A percentile compares a stretch with the other conserved stretches of the same genome.
Evolutionary conservation across 179 eudicot genomes (phyloP).

Genomic region (Silene coronaria): DNA sequence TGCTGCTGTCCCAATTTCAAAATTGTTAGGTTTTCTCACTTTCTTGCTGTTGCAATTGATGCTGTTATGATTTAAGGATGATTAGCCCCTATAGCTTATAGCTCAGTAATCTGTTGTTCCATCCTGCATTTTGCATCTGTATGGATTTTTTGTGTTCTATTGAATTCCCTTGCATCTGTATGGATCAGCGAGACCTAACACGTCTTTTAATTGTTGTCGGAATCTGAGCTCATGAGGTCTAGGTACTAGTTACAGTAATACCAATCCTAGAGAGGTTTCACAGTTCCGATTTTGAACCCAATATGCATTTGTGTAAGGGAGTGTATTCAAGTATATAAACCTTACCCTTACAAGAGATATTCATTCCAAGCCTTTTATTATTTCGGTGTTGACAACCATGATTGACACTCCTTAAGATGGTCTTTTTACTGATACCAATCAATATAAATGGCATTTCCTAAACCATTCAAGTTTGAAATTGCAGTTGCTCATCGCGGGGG

Average conservation of each 20-base stretch:
- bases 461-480: slow-evolving; percentile 8
- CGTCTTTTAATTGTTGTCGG: no score
- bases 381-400: background rate
- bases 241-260: no score
- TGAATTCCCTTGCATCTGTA: background rate
- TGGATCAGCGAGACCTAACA: no score
- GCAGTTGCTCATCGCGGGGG: slow-evolving; percentile 96
- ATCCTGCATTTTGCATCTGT: slow-evolving; percentile 61
- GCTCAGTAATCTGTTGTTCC: slow-evolving; percentile 99
- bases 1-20: no score
- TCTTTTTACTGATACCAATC: background rate
- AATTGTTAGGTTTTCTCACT: no score
- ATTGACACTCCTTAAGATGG: background rate
- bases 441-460: background rate
- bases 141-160: no score
- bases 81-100: slow-evolving; percentile 79
- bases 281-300: background rate
- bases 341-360: no score
- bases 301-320: background rate
- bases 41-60: no score
- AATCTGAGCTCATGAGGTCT: no score
- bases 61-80: no score
- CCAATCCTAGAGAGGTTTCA: no score
- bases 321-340: no score
- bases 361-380: background rate